Evolutionary conservation across 2,329 filamentous ascomycete species (phyloP), one percentile per base, ranked within the genome.

Genomic region (Sporothrix protearum): DNA sequence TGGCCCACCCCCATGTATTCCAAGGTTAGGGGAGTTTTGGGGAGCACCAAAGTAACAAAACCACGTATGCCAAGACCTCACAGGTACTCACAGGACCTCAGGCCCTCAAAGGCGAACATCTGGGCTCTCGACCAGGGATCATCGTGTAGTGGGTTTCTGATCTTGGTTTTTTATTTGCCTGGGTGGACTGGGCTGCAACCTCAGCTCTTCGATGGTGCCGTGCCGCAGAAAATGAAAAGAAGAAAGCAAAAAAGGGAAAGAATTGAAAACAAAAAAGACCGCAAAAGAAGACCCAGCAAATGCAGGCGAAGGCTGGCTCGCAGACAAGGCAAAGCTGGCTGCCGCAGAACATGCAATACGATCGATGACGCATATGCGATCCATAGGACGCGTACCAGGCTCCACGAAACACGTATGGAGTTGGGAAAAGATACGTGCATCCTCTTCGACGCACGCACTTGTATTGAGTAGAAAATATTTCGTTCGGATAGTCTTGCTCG

Each of bases 341-440:
- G n/a, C 61, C 61, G 61, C 61, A 25, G 19, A 22, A 66, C 39
- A 66, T 49, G 42, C 39, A 66, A 66, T 67, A 36, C 49, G 19
- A 53, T 68, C 47, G 64, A 68, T 68, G 64, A 68, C 64, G 64
- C 64, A 36, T 68, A 39, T 68, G 63, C 30, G 42, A 51, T 68
- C 64, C 45, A 68, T 28, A 51, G 47, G 64, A 47, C 64, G 64
- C 64, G 64, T 68, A 51, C 33, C 36, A n/a, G 42, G 57, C 33
- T 42, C n/a, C 19, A 42, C 33, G 59, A 45, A 64, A 22, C 30
- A 51, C 28, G 47, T 53, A 36, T 16, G 30, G n/a, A n/a, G n/a
- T n/a, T n/a, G n/a, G n/a, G n/a, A n/a, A n/a, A 33, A 19, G 25
- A 59, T 25, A 36, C 55, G n/a, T 25, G 22, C 22, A 53, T 53